Evolutionary conservation across 257 asterid species (phyloP).

Genomic region (Fraxinus cuspidata): DNA sequence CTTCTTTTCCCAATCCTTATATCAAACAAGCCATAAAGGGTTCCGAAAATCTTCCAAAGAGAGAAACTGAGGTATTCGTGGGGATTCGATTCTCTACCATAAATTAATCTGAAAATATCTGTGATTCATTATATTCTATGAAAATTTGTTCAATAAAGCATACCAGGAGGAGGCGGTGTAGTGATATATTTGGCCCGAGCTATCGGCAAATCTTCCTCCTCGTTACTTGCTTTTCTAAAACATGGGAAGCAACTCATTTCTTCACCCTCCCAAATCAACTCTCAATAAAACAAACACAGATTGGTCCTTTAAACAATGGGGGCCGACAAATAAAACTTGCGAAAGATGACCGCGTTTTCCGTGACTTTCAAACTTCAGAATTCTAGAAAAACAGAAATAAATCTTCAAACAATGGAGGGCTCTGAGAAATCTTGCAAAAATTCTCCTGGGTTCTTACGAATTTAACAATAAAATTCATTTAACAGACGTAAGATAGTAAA

Average conservation of each 20-base stretch:
- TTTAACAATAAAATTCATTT: not conserved
- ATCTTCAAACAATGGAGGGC: not conserved
- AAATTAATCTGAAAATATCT: not conserved
- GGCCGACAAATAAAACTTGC: not conserved
- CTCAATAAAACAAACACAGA: not conserved
- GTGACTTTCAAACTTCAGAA: not conserved
- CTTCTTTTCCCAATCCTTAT: not conserved
- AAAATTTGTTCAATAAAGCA: not conserved
- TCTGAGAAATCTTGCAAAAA: not conserved
- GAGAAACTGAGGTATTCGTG: not conserved
- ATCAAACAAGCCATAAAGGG: not conserved
- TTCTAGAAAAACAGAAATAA: not conserved
- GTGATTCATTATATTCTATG: not conserved
- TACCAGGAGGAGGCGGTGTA: not conserved
- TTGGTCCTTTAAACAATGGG: not conserved
- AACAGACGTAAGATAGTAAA: not conserved
- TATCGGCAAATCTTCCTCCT: not conserved
- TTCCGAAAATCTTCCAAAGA: not conserved
- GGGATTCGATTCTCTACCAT: not conserved
- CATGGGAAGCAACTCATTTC: conserved; percentile 24
- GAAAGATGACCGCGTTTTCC: not conserved
- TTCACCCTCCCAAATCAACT: not conserved
- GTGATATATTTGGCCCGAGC: conserved; percentile 1
- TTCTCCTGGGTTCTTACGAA: not conserved
- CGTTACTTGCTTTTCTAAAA: conserved; percentile 2